Percentiles rank a stretch among this genome's conserved stretches.
Evolutionary conservation across 2,329 filamentous ascomycete species (phyloP).

Genomic region (Botrytis porri): DNA sequence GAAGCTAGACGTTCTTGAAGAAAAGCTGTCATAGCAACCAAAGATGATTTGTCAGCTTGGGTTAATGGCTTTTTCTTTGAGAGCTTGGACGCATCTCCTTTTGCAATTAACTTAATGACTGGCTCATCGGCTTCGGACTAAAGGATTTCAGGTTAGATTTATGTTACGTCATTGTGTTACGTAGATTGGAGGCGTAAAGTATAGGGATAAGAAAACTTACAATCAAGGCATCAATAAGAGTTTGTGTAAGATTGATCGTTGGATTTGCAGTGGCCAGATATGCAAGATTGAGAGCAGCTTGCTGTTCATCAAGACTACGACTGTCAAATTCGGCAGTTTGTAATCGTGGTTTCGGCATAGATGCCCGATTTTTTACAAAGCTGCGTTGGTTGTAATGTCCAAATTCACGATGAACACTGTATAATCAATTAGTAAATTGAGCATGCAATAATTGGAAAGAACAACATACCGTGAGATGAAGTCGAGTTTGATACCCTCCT

Average conservation of each 20-base stretch:
- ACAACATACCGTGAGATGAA: slow-evolving; percentile 63
- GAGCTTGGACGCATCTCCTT: slow-evolving; percentile 29
- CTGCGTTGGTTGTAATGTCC: slow-evolving; percentile 21
- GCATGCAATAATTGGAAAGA: not conserved
- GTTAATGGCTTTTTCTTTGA: slow-evolving; percentile 13
- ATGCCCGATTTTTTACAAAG: slow-evolving; percentile 4
- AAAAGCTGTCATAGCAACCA: slow-evolving; percentile 28
- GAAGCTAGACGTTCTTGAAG: slow-evolving; percentile 26
- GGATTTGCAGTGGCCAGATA: slow-evolving; percentile 52
- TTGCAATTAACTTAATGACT: slow-evolving; percentile 41
- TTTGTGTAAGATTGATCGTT: slow-evolving; percentile 43
- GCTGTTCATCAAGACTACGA: slow-evolving; percentile 54
- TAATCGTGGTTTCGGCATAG: slow-evolving; percentile 21
- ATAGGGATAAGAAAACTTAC: slow-evolving; percentile 46
- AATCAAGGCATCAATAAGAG: slow-evolving; percentile 58
- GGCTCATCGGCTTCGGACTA: slow-evolving; percentile 44
- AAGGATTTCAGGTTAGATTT: slow-evolving; percentile 29
- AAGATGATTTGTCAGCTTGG: slow-evolving; percentile 23
- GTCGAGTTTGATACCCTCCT: slow-evolving; percentile 64
- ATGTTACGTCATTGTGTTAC: slow-evolving; percentile 7
- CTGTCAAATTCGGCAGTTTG: slow-evolving; percentile 23
- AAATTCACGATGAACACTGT: slow-evolving; percentile 23
- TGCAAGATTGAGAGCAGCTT: slow-evolving; percentile 62
- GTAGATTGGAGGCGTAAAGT: not conserved
- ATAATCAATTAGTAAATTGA: not conserved